Evolutionary conservation across 2,329 filamentous ascomycete genomes (phyloP), one percentile per base, ranked within the genome.

Genomic region (Phyllosticta citriasiana): DNA sequence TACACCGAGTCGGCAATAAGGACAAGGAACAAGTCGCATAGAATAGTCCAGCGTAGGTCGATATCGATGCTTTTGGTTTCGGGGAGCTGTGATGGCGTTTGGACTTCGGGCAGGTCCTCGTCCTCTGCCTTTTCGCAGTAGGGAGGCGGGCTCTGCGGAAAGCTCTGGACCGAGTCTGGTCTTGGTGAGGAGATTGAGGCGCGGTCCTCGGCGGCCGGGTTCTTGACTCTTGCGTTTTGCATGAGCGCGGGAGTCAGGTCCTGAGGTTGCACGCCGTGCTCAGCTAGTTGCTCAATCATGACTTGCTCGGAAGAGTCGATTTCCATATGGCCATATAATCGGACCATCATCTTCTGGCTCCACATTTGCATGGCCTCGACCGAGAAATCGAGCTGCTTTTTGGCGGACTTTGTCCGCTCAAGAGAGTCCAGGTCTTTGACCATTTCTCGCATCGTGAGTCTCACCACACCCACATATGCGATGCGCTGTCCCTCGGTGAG

Each of bases 271-370:
- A 99, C 91, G 4, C 93, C 94, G 75, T 99, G 94, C 62, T 94
- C 89, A 12, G 89, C 88, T 62, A 99, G 80, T 74, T 99, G 94
- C 76, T 99, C 94, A 66, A 99, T 97, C 94, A 99, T 99, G 73
- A 99, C 80, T 78, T 99, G 94, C 75, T 99, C 94, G 62, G 75
- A 87, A 24, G 87, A 80, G 69, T 87, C 91, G 69, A 99, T 95
- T 63, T 99, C 94, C 94, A 99, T 99, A 74, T 99, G 94, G 12
- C 85, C 79, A 73, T 97, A 99, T 12, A 99, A 74, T 25, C 93
- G 85, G 63, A 97, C 85, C 92, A 99, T 99, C 82, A 96, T 96
- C 77, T 95, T 95, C 73, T 99, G 94, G 61, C 89, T 86, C 93
- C 93, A 99, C 88, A 97, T 97, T 74, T 88, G 88, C 77, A 89